Evolutionary conservation across 2,329 filamentous ascomycete genomes (phyloP), one percentile per base, ranked within the genome.

Genomic region (Colletotrichum tabaci): DNA sequence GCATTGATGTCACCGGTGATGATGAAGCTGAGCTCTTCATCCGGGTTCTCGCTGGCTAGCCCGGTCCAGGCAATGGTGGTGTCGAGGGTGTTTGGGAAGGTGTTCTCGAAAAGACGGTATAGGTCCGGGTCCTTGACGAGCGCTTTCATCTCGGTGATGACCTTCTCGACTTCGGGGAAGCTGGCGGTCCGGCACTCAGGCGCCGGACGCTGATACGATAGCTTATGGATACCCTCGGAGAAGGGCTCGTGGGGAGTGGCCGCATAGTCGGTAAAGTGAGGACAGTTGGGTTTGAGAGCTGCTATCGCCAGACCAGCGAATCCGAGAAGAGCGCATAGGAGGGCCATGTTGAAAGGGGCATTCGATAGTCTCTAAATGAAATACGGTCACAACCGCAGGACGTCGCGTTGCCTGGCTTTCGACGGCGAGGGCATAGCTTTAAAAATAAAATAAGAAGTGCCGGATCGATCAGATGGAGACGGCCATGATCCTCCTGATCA

Each of bases 1-100:
- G 96, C 95, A 75, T 97, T 92, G 80, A 97, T 97, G 77, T 97
- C 94, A 40, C 94, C 94, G 0, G 94, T 97, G 44, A 95, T 93
- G 72, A 95, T 90, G 78, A 95, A 96, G 61, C 74, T 71, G 72
- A 82, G 80, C 79, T 94, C 92, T 79, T 94, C 91, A 2, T 87
- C 86, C 0, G 85, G 79, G 74, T 89, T 86, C 70, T 89, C 85
- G 44, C 84, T 85, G 0, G 89, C 85, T 62, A 84, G 82, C 2
- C 92, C 92, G 66, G 87, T 89, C 92, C 91, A 94, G 72, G 87
- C 86, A 52, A 94, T 87, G 0, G 92, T 92, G 0, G 92, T 94
- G 77, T 94, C 92, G 13, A 95, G 84, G 0, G 92, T 94, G 79
- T 94, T 95, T 0, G 93, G 92, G 77, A 90, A 94, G 1, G 90